Base-by-base conservation (phyloP, 2,329 filamentous ascomycete species). In the Diaporthe ilicicola region DNA sequence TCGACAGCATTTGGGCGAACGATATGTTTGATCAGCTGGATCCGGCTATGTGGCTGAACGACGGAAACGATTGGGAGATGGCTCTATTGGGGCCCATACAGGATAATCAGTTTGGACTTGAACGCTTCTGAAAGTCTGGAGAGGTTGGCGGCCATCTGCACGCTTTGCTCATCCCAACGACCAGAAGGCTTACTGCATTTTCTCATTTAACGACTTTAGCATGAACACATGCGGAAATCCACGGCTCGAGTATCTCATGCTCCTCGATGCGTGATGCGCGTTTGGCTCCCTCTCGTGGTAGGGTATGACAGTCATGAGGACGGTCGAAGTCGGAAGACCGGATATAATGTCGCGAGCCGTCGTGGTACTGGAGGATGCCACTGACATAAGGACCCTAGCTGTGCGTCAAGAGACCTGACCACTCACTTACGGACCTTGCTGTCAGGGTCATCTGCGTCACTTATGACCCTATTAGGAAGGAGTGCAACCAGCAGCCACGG, bases 11-110 rank as follows among this genome's bases (percentile, higher is more conserved):
- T 1, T 76, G 75, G 76, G 46, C 59, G 8, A 70, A 67, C 24
- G 73, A 75, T 24, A 69, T 76, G 34, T 74, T 77, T 53, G 74
- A 75, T 50, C 53, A 56, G 19, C 8, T 74, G 15, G 74, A 75
- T n/a, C 72, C 73, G 9, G 71, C 59, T 9, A 53, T 76, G 15
- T 77, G 76, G 76, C 65, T 72, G 2, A 72, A 72, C 19, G 66
- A 71, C 46, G 59, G 53, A 3, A 39, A 19, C n/a, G 61, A 69
- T 29, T 73, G 70, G 72, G 50, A 54, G 1, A 44, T 55, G 51
- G 39, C 67, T 9, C 51, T 72, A 4, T n/a, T 67, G 2, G 53
- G 66, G 13, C 46, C 62, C 4, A 64, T 55, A 19, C 59, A 70
- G 42, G 59, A 64, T 8, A 50, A 39, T 22, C 51, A 67, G 39